Conservation (phyloP, 768 basidiomycete species). For the Rhodotorula taiwanensis region DNA sequence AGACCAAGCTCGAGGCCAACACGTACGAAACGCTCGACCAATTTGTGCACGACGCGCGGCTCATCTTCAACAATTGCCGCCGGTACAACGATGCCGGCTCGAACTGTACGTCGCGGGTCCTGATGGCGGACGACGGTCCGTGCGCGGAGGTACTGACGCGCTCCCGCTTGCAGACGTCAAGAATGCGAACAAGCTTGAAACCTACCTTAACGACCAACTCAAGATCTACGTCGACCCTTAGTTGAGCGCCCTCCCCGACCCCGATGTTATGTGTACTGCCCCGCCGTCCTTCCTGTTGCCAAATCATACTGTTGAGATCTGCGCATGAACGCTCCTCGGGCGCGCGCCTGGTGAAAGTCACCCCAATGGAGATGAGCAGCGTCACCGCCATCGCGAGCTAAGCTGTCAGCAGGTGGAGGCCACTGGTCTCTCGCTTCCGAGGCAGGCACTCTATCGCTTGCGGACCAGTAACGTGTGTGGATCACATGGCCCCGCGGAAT, state of each 20-base stretch:
- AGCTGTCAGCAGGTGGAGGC: too few relatives aligned
- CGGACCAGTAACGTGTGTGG: too few relatives aligned
- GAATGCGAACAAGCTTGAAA: conserved; percentile 77
- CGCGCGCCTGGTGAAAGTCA: too few relatives aligned
- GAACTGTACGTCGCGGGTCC: conserved; percentile 26
- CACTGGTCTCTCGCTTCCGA: too few relatives aligned
- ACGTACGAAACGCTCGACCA: conserved; percentile 64
- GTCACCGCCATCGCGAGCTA: too few relatives aligned
- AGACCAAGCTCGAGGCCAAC: conserved; percentile 75
- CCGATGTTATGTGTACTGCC: background rate
- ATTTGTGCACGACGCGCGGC: conserved; percentile 70
- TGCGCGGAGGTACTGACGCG: background rate
- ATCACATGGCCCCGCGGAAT: too few relatives aligned
- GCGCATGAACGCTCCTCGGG: too few relatives aligned
- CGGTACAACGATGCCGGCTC: conserved; percentile 57
- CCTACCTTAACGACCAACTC: conserved; percentile 53
- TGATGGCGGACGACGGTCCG: too few relatives aligned
- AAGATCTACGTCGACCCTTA: conserved; percentile 31
- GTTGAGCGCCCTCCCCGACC: background rate
- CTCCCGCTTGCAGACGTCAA: conserved; percentile 57
- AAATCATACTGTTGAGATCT: background rate
- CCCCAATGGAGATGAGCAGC: too few relatives aligned
- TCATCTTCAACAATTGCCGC: conserved; percentile 86
- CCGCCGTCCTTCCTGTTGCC: background rate
- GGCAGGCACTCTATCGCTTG: too few relatives aligned